Evolutionary conservation across 2,329 filamentous ascomycete species (phyloP).

Genomic region (Sphaerulina vaccinii): DNA sequence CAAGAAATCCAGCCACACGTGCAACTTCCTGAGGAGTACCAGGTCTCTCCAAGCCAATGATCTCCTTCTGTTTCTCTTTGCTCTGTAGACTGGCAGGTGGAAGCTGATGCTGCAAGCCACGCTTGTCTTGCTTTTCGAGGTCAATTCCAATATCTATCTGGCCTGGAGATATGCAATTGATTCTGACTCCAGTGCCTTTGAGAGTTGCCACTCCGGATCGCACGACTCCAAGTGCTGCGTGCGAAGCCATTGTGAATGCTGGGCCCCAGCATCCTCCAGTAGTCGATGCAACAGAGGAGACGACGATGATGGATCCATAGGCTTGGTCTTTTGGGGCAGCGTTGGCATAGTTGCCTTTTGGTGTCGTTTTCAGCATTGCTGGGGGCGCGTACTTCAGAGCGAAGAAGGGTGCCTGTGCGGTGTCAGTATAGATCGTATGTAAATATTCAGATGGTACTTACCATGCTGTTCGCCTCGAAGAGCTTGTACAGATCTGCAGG

Average conservation of each 20-base stretch:
- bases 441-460: neutral
- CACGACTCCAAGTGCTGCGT: conserved; percentile 62
- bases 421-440: neutral
- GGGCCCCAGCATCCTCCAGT: conserved; percentile 60
- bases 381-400: conserved; percentile 64
- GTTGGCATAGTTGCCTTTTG: conserved; percentile 58
- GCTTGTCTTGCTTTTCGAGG: conserved; percentile 52
- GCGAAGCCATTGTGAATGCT: conserved; percentile 60
- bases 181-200: conserved; percentile 59
- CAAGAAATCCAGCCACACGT: conserved; percentile 61
- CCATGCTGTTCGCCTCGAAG: conserved; percentile 60
- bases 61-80: conserved; percentile 50
- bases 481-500: conserved; percentile 56
- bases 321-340: conserved; percentile 59
- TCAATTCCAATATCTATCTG: conserved; percentile 50
- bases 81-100: conserved; percentile 56
- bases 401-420: conserved; percentile 56
- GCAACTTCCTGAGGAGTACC: conserved; percentile 60
- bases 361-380: conserved; percentile 61
- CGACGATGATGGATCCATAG: conserved; percentile 65
- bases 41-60: conserved; percentile 59
- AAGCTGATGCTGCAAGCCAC: conserved; percentile 54
- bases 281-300: conserved; percentile 57
- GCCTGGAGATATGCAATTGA: conserved; percentile 55
- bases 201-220: conserved; percentile 57